A percentile compares a stretch with the other conserved stretches of the same genome.
phyloP scores from a whole-genome alignment of 2,329 filamentous ascomycete genomes.

The Apiospora hydei region DNA sequence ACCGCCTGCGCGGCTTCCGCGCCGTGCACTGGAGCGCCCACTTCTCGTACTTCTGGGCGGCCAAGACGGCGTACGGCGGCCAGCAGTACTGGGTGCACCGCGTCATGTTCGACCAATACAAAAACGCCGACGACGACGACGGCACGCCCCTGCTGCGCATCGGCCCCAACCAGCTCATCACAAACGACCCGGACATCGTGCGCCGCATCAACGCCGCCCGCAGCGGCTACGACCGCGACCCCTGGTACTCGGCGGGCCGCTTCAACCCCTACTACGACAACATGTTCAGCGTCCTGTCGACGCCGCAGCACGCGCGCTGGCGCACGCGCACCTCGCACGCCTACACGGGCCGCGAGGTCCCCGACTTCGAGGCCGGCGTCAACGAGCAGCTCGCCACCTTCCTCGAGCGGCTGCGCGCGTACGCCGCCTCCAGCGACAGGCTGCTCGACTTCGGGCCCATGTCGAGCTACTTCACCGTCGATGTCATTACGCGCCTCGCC shows the following conservation, averaged over 20 bases:
- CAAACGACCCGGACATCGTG: slow-evolving; percentile 48
- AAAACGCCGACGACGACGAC: too few species aligned
- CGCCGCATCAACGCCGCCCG: slow-evolving; percentile 47
- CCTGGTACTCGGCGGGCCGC: slow-evolving; percentile 57
- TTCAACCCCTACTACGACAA: slow-evolving; percentile 63
- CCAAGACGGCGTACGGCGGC: slow-evolving; percentile 20
- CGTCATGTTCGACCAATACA: background rate
- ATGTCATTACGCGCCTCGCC: slow-evolving; percentile 57
- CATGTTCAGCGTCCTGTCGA: slow-evolving; percentile 55
- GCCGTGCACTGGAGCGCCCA: slow-evolving; percentile 10
- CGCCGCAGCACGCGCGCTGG: slow-evolving; percentile 48
- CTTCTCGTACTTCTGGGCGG: slow-evolving; percentile 22
- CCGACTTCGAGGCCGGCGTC: slow-evolving; percentile 45
- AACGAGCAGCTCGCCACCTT: slow-evolving; percentile 52
- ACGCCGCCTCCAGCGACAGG: slow-evolving; percentile 24
- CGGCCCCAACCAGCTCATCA: slow-evolving; percentile 51
- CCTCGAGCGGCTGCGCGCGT: slow-evolving; percentile 48
- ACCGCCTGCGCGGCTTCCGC: background rate
- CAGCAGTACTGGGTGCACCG: slow-evolving; percentile 23
- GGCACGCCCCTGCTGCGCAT: slow-evolving; percentile 49
- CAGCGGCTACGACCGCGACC: slow-evolving; percentile 45
- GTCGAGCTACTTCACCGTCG: slow-evolving; percentile 57
- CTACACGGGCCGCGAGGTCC: slow-evolving; percentile 36
- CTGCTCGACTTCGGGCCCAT: slow-evolving; percentile 53
- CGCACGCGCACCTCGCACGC: slow-evolving; percentile 48